phyloP scores from a whole-genome alignment of 768 basidiomycete genomes.

The Suillus subluteus region DNA sequence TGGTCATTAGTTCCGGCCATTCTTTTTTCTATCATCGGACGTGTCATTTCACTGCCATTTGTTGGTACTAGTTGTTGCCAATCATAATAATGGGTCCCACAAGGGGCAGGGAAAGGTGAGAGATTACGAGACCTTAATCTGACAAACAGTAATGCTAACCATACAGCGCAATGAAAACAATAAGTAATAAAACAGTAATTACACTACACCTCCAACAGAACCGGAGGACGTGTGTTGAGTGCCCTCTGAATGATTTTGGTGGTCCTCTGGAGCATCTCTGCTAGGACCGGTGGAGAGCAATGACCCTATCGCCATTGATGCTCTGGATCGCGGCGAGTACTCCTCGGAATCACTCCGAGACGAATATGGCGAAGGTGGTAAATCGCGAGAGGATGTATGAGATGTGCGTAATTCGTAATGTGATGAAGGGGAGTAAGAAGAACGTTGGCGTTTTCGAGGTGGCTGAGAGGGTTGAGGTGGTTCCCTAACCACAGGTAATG shows the following conservation, averaged over 20 bases:
- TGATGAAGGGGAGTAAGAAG: slow-evolving; percentile 59
- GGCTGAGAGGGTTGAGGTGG: slow-evolving; percentile 41
- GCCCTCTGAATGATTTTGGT: slow-evolving; percentile 25
- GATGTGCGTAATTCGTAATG: slow-evolving; percentile 37
- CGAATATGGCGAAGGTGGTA: slow-evolving; percentile 77
- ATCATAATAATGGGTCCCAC: neutral
- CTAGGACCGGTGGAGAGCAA: slow-evolving; percentile 55
- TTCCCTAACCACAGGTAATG: slow-evolving; percentile 26
- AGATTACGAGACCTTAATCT: slow-evolving; percentile 11
- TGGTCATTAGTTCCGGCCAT: slow-evolving; percentile 4
- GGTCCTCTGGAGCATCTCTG: slow-evolving; percentile 33
- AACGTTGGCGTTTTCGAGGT: slow-evolving; percentile 65
- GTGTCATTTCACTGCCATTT: slow-evolving; percentile 10
- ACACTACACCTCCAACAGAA: slow-evolving; percentile 14
- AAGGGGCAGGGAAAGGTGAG: slow-evolving; percentile 8
- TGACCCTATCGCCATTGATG: slow-evolving; percentile 82
- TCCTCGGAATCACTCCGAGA: slow-evolving; percentile 69
- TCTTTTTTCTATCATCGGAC: neutral
- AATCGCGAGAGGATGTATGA: slow-evolving; percentile 46
- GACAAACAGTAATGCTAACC: slow-evolving; percentile 12
- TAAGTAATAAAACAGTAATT: slow-evolving; percentile 16
- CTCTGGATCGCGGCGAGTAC: slow-evolving; percentile 71
- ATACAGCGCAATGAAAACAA: slow-evolving; percentile 10
- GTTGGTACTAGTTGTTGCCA: slow-evolving; percentile 5
- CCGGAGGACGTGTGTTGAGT: slow-evolving; percentile 17